Base-by-base conservation (phyloP, 2,329 filamentous ascomycete genomes). In the Microdochium trichocladiopsis region DNA sequence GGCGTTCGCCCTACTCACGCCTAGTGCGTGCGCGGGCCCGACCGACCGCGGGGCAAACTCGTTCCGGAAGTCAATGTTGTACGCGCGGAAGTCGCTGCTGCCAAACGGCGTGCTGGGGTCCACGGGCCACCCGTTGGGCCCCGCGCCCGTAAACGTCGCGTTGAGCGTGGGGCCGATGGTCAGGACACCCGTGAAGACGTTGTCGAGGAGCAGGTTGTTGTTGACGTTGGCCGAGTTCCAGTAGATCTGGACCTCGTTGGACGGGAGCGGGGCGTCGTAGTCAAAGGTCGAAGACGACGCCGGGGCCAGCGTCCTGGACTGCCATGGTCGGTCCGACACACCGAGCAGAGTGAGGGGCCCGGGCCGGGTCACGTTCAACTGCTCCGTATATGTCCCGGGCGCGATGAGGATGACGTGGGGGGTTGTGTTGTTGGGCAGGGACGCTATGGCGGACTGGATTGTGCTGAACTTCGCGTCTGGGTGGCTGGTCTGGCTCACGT, bases 51-150 rank as follows among this genome's bases (percentile, higher is more conserved):
- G 76, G 0, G 72, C 68, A 58, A 74, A 84, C 47, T 79, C 73
- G 58, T 88, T 88, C 21, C 77, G 70, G 56, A 87, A 82, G 60
- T 88, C 78, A 37, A 88, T 69, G 59, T 87, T 87, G 64, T 88
- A 87, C 0, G 76, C 80, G 9, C 83, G 72, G 63, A 88, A 87
- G 61, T 87, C 76, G 1, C 58, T 63, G 60, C 78, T 84, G 2
- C 84, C 84, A 55, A 86, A 86, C 0, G 83, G 82, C 0, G 84
- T 87, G 48, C 72, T 76, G 0, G 66, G 71, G 0, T 83, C 80
- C 0, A 88, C 82, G 0, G 80, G 66, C 58, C 77, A 83, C 0
- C 84, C 84, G 0, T 80, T 83, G 0, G 84, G 74, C 0, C 84
- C 84, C 3, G 74, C 70, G 4, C 84, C 84, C 0, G 83, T 86